These are phyloP conservation scores for Diaporthe sp. DNA, from an alignment of 2,329 filamentous ascomycete species.

Conservation along the genomic window DNA sequence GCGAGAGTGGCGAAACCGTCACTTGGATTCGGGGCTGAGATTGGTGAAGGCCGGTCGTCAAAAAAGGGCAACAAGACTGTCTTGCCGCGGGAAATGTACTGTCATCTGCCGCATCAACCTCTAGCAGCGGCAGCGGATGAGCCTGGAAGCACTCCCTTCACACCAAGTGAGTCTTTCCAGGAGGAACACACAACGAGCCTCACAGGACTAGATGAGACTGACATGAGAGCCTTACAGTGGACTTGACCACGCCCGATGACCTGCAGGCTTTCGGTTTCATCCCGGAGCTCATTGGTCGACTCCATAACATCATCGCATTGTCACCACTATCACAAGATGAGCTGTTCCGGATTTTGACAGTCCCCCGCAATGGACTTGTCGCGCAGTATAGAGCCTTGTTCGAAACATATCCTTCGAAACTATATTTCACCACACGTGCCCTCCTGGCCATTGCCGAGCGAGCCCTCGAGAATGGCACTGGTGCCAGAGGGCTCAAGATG, in stretches of 20 bases:
- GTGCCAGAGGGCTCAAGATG: constrained; percentile 81
- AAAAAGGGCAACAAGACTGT: constrained; percentile 63
- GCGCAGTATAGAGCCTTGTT: constrained; percentile 92
- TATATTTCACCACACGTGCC: constrained; percentile 85
- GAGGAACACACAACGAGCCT: background rate
- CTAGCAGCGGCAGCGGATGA: constrained; percentile 40
- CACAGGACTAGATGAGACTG: background rate
- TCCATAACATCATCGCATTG: constrained; percentile 90
- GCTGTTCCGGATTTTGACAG: constrained; percentile 88
- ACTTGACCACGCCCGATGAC: constrained; percentile 79
- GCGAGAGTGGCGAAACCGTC: constrained; percentile 86
- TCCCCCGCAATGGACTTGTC: constrained; percentile 88
- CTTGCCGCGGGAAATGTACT: constrained; percentile 71
- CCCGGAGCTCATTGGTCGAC: constrained; percentile 93
- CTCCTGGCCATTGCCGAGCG: constrained; percentile 82
- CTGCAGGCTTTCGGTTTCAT: constrained; percentile 91
- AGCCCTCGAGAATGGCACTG: constrained; percentile 73
- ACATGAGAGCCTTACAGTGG: constrained; percentile 54
- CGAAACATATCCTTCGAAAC: constrained; percentile 78
- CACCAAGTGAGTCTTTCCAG: constrained; percentile 46
- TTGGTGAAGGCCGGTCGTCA: constrained; percentile 62
- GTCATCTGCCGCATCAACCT: constrained; percentile 66
- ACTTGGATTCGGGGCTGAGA: constrained; percentile 90
- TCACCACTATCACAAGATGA: constrained; percentile 75
- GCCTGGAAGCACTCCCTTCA: constrained; percentile 52